phyloP scores from a whole-genome alignment of 2,329 filamentous ascomycete genomes.

The Verticillium zaregamsianum region DNA sequence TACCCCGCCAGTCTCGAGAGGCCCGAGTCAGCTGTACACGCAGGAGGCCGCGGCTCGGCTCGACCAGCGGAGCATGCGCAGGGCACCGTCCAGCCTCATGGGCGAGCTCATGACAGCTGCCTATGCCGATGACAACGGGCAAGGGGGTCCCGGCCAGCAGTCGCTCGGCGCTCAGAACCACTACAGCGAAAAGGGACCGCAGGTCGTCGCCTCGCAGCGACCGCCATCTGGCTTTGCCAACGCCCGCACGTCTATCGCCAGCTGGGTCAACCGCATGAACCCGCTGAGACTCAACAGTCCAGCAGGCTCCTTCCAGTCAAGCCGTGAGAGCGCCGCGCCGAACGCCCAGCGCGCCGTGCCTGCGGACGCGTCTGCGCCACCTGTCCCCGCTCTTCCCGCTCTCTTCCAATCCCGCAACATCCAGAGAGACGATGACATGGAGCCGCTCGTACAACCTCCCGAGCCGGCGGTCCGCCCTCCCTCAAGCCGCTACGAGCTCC shows the following conservation, averaged over 20 bases:
- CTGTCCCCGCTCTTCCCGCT: slow-evolving; percentile 5
- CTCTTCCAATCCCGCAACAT: slow-evolving; percentile 3
- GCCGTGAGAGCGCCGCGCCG: not conserved
- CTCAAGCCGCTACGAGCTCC: not conserved
- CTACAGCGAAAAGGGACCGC: slow-evolving; percentile 12
- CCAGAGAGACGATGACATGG: not conserved
- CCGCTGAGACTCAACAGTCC: slow-evolving; percentile 18
- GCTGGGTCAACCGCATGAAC: slow-evolving; percentile 20
- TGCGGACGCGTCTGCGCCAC: slow-evolving; percentile 1
- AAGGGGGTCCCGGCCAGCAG: not conserved
- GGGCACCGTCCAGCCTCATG: slow-evolving; percentile 12
- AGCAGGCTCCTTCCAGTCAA: not conserved
- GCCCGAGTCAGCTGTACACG: slow-evolving; percentile 2
- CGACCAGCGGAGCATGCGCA: not conserved
- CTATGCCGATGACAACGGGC: slow-evolving; percentile 16
- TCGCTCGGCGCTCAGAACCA: slow-evolving; percentile 9
- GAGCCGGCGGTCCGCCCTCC: not conserved
- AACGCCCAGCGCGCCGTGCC: not conserved
- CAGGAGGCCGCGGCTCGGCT: slow-evolving; percentile 2
- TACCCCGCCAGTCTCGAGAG: not conserved
- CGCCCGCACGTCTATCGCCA: slow-evolving; percentile 14
- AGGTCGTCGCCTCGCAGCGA: not conserved
- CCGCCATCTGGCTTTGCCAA: not conserved
- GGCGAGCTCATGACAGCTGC: slow-evolving; percentile 16
- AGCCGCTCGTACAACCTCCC: not conserved